Conservation (phyloP, 1,284 basidiomycete species). For the Sporisorium scitamineum region DNA sequence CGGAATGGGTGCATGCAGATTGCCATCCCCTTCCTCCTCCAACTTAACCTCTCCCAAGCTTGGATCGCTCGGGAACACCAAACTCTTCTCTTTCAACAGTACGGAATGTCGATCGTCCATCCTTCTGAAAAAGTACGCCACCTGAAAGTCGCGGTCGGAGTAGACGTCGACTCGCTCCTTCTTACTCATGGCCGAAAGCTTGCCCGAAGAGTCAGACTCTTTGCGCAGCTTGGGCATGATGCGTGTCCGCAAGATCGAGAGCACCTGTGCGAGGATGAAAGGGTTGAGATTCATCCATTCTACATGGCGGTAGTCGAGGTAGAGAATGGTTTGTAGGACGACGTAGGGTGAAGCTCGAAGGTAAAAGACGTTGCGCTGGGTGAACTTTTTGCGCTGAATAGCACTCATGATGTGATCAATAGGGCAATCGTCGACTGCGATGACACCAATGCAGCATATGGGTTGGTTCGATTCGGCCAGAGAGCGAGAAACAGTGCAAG, state of each 20-base stretch:
- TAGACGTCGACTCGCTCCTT: slow-evolving; percentile 69
- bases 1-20: slow-evolving; percentile 52
- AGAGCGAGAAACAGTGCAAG: neutral
- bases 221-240: slow-evolving; percentile 67
- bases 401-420: slow-evolving; percentile 18
- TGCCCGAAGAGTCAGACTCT: slow-evolving; percentile 62
- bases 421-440: neutral
- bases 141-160: slow-evolving; percentile 62
- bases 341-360: slow-evolving; percentile 68
- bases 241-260: slow-evolving; percentile 62
- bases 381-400: slow-evolving; percentile 41
- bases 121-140: slow-evolving; percentile 70
- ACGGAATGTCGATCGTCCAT: slow-evolving; percentile 69
- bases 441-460: too few relatives aligned
- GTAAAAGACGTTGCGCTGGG: slow-evolving; percentile 68
- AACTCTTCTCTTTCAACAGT: slow-evolving; percentile 59
- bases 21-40: slow-evolving; percentile 53
- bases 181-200: slow-evolving; percentile 59
- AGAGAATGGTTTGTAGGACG: slow-evolving; percentile 69
- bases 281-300: slow-evolving; percentile 69
- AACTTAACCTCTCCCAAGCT: slow-evolving; percentile 41
- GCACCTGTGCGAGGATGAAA: slow-evolving; percentile 53
- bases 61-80: slow-evolving; percentile 39
- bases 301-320: slow-evolving; percentile 70
- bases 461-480: neutral